A percentile compares a stretch with the other conserved stretches of the same genome.
Evolutionary conservation across 768 basidiomycete species (phyloP).

Genomic region (Rhodotorula taiwanensis): DNA sequence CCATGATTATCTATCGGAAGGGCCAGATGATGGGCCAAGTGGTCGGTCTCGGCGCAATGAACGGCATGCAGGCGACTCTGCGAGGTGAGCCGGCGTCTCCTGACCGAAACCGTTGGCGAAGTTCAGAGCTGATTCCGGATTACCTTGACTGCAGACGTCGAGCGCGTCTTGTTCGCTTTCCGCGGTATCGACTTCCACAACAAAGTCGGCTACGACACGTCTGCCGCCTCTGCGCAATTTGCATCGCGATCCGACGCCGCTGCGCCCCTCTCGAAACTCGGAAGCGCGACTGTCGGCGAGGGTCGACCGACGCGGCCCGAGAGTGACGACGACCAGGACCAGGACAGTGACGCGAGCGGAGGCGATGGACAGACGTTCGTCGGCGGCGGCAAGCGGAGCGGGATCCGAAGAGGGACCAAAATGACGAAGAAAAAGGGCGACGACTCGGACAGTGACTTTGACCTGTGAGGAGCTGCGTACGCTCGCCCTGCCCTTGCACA

Average conservation of each 20-base stretch:
- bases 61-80: constrained; percentile 56
- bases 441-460: constrained; percentile 33
- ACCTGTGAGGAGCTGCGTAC: too few relatives aligned
- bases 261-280: constrained; percentile 11
- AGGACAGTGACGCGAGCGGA: constrained; percentile 15
- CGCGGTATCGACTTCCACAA: constrained; percentile 34
- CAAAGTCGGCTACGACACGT: constrained; percentile 25
- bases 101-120: too few relatives aligned
- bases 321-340: constrained; percentile 22
- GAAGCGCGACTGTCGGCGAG: background rate
- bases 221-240: constrained; percentile 14
- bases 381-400: constrained; percentile 29
- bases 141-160: too few relatives aligned
- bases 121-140: too few relatives aligned
- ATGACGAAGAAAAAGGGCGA: background rate
- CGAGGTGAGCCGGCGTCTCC: constrained; percentile 56
- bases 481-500: too few relatives aligned
- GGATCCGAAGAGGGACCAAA: constrained; percentile 18
- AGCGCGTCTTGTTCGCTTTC: constrained; percentile 36
- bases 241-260: constrained; percentile 25
- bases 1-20: constrained; percentile 82
- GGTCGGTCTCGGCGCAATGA: constrained; percentile 68
- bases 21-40: constrained; percentile 86
- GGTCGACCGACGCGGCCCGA: constrained; percentile 8
- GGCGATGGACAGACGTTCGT: constrained; percentile 18